Percentiles rank a stretch among this genome's conserved stretches.
These are phyloP conservation scores for Onygenales sp. DNA, from an alignment of 2,329 filamentous ascomycete genomes.

Conservation along the genomic window DNA sequence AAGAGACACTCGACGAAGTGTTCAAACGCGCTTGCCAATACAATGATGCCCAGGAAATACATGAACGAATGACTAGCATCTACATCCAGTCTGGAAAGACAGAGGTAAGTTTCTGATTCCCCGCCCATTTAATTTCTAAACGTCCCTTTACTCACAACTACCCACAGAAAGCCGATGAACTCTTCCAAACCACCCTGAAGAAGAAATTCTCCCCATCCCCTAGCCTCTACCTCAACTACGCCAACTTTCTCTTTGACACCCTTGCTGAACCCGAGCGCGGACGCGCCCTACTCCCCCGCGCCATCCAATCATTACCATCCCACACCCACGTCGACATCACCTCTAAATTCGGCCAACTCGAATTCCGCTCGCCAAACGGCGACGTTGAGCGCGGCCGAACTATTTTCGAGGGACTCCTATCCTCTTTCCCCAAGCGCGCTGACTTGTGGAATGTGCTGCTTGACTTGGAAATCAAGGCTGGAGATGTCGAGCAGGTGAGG, in stretches of 20 bases:
- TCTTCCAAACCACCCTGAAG: slow-evolving; percentile 80
- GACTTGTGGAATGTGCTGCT: slow-evolving; percentile 90
- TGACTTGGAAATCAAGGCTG: slow-evolving; percentile 64
- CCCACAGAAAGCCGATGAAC: slow-evolving; percentile 69
- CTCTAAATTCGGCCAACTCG: slow-evolving; percentile 79
- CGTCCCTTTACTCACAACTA: slow-evolving; percentile 13
- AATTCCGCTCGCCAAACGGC: slow-evolving; percentile 75
- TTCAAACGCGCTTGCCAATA: slow-evolving; percentile 92
- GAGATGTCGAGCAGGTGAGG: slow-evolving; percentile 55
- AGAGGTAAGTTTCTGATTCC: slow-evolving; percentile 49
- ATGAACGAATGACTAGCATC: slow-evolving; percentile 83
- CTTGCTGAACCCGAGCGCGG: slow-evolving; percentile 61
- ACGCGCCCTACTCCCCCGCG: slow-evolving; percentile 69
- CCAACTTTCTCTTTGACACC: slow-evolving; percentile 77
- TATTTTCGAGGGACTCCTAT: slow-evolving; percentile 80
- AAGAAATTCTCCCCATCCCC: slow-evolving; percentile 80
- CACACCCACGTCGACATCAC: slow-evolving; percentile 65
- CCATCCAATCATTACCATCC: slow-evolving; percentile 69
- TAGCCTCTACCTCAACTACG: slow-evolving; percentile 88
- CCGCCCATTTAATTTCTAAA: background rate
- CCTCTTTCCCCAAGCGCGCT: slow-evolving; percentile 76
- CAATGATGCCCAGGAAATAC: slow-evolving; percentile 83
- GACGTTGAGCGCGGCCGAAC: slow-evolving; percentile 87
- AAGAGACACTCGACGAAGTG: slow-evolving; percentile 70
- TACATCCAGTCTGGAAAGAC: slow-evolving; percentile 87